A percentile compares a stretch with the other conserved stretches of the same genome.
phyloP scores from a whole-genome alignment of 768 basidiomycete species.

The Mycena venus region DNA sequence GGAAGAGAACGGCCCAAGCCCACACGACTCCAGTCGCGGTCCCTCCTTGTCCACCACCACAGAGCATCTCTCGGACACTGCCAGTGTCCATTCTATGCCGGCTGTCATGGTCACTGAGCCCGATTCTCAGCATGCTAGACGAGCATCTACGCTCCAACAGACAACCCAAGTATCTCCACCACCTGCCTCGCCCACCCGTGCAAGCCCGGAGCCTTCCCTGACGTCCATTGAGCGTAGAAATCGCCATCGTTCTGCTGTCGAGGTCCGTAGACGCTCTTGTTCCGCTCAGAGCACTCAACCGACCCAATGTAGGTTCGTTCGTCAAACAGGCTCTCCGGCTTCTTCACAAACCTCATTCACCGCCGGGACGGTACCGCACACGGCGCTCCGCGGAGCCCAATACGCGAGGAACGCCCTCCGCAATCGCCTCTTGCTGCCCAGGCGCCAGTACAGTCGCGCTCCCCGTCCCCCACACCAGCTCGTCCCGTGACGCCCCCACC shows the following conservation, averaged over 20 bases:
- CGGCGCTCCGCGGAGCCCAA: conserved; percentile 43
- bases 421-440: conserved; percentile 38
- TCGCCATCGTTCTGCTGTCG: conserved; percentile 67
- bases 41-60: conserved; percentile 54
- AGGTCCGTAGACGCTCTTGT: conserved; percentile 59
- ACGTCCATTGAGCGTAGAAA: conserved; percentile 53
- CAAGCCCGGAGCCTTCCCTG: conserved; percentile 45
- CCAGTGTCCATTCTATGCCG: conserved; percentile 74
- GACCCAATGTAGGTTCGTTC: conserved; percentile 62
- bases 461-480: conserved; percentile 66
- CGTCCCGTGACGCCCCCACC: conserved; percentile 82
- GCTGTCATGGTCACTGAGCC: conserved; percentile 63
- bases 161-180: conserved; percentile 35
- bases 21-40: conserved; percentile 47
- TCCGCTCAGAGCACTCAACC: not conserved
- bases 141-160: conserved; percentile 48
- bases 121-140: conserved; percentile 40
- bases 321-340: conserved; percentile 86
- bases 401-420: conserved; percentile 49
- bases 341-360: conserved; percentile 84
- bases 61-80: conserved; percentile 59
- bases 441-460: conserved; percentile 57
- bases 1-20: conserved; percentile 40
- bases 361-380: conserved; percentile 66
- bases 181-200: conserved; percentile 41